Base-by-base conservation (phyloP, 2,329 filamentous ascomycete species). In the Xenoacremonium recifei region DNA sequence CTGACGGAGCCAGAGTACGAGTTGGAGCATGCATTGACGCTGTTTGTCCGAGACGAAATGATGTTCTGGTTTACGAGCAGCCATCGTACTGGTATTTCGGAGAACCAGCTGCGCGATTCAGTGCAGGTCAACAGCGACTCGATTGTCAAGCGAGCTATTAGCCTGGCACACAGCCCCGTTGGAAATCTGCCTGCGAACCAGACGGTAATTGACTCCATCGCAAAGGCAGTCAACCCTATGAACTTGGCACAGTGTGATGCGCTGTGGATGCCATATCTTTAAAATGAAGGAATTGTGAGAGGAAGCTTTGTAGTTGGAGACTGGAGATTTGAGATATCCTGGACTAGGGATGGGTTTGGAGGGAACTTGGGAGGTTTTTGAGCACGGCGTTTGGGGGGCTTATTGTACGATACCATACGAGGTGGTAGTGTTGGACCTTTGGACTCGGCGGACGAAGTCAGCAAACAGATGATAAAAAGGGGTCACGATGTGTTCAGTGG, bases 41-140 rank as follows among this genome's bases (percentile, higher is more conserved):
- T 99, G 45, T 97, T 97, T 65, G 93, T 99, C 49, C 83, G 93
- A 6, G 93, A 99, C 59, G 93, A 99, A 69, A 95, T 99, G 79
- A 91, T 92, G 52, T 95, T 91, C 70, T 99, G 93, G 93, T 91
- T 91, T 55, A 95, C 87, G 3, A 86, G 83, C 51, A 80, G 73
- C 50, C 88, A 95, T 61, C 81, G 89, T 11, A 64, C 60, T 30
- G 61, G 55, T 15, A 68, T 69, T 35, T 66, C 64, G 33, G 84
- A 89, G 45, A 80, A 76, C 21, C 83, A 88, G 61, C 72, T 95
- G 36, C 75, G 88, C 17, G 88, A 93, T 44, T 80, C 84, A 49
- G 91, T 96, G 23, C 84, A 90, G 67, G 74, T 79, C 39, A 99
- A 99, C 65, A 89, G 85, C 53, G 90, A 96, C 45, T 79, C 89